phyloP scores from a whole-genome alignment of 208 protist genomes.

The Trypanosoma scelopori region DNA sequence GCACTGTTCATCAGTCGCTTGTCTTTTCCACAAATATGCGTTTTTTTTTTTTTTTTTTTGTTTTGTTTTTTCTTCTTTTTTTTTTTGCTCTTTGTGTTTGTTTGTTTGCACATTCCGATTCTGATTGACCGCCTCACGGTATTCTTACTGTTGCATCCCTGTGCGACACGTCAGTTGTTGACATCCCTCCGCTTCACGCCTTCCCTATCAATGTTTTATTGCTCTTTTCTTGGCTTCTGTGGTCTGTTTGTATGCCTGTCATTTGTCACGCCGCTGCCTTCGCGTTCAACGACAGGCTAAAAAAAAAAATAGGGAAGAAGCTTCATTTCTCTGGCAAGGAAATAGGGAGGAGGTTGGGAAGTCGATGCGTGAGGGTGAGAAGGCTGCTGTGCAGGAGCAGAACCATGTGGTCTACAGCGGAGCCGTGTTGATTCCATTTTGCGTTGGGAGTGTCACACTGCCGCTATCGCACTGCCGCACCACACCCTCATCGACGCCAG shows the following conservation, averaged over 20 bases:
- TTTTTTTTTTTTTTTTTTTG: slow-evolving; percentile 11
- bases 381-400: background rate
- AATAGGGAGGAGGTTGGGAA: background rate
- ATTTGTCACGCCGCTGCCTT: no score
- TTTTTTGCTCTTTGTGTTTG: slow-evolving; percentile 15
- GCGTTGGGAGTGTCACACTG: slow-evolving; percentile 31
- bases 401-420: slow-evolving; percentile 58
- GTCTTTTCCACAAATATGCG: background rate
- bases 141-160: no score
- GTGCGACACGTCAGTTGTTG: no score
- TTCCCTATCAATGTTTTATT: background rate
- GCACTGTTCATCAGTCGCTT: background rate
- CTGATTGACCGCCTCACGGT: no score
- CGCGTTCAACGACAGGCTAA: no score
- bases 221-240: background rate
- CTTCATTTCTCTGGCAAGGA: no score
- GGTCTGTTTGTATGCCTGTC: no score
- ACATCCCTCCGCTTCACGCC: no score
- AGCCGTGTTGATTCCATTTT: slow-evolving; percentile 55
- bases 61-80: slow-evolving; percentile 11
- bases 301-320: no score
- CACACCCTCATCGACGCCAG: slow-evolving; percentile 1
- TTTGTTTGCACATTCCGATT: no score
- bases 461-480: slow-evolving; percentile 20
- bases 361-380: slow-evolving; percentile 4